Evolutionary conservation across 441 rosid species (phyloP).

Genomic region (Gossypium davidsonii): DNA sequence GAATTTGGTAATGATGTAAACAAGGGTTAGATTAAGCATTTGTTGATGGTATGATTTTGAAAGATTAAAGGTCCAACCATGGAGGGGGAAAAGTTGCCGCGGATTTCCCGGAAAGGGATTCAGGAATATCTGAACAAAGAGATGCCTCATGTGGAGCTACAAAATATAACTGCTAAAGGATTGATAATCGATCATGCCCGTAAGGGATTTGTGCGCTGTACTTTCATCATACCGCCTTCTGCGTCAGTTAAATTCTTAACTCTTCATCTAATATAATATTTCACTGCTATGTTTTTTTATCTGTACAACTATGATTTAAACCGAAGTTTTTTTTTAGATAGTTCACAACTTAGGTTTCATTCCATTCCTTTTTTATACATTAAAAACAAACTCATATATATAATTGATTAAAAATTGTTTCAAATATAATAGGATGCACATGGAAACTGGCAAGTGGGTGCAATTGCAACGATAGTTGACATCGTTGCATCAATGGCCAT

Average conservation of each 20-base stretch:
- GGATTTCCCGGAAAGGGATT: neutral
- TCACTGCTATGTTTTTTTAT: no score
- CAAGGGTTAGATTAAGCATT: no score
- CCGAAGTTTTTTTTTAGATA: no score
- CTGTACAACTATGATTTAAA: no score
- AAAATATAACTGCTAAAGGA: neutral
- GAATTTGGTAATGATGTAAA: neutral
- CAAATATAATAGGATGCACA: neutral
- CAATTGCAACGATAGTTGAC: neutral
- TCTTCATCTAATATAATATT: neutral
- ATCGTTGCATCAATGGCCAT: neutral
- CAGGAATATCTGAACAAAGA: neutral
- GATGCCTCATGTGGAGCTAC: neutral
- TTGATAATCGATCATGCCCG: neutral
- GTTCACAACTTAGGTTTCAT: no score
- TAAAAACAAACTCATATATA: no score
- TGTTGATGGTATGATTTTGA: no score
- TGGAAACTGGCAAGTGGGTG: neutral
- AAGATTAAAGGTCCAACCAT: neutral
- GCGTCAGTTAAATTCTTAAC: neutral
- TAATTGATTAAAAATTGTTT: no score
- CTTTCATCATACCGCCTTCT: neutral
- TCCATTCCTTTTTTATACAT: no score
- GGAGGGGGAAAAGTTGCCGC: neutral
- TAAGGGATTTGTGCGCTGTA: neutral